Base-by-base conservation (phyloP, 805 yeast genomes). In the Ogataea methylovora region DNA sequence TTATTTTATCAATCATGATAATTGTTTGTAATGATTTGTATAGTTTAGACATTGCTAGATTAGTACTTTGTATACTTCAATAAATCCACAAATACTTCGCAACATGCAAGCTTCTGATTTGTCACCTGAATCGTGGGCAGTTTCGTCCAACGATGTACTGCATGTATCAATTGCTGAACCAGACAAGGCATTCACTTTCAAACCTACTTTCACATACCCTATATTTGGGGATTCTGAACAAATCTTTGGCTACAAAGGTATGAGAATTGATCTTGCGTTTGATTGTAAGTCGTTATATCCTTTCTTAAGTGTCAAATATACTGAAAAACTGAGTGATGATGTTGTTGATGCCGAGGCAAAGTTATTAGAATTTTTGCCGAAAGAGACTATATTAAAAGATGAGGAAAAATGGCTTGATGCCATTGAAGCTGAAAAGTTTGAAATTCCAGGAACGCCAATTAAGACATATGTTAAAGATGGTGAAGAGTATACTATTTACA, bases 221-320 rank as follows among this genome's bases (percentile, higher is more conserved):
- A 81, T 92, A 9, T 92, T 76, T 65, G 97, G 97, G 5, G 95
- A 87, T 31, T 71, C 86, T 2, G 98, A 92, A 52, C 79, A 79
- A 35, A 78, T 92, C 2, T 85, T 79, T 50, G 98, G 98, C 2
- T 92, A 75, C 54, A 70, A 79, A 43, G 81, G 75, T 45, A 63
- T 88, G 24, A 65, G 65, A 22, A 75, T 92, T 24, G 71, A 74
- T 44, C 44, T 72, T n/a, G 76, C 81, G 13, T 84, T 84, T 54
- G 95, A 88, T 51, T 73, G 82, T 25, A 61, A 67, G 30, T 79
- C 92, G 0, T 73, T 88, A 51, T 65, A 71, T 28, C 94, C 97
- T 9, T 75, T 82, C 34, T 58, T 86, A 33, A 75, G 73, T 34
- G 74, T 79, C 32, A 70, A 71, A 36, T 83, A 67, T 51, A 44